Base-by-base conservation (phyloP, 192 early-diverging fungal genomes). In the Obelidium mucronatum region DNA sequence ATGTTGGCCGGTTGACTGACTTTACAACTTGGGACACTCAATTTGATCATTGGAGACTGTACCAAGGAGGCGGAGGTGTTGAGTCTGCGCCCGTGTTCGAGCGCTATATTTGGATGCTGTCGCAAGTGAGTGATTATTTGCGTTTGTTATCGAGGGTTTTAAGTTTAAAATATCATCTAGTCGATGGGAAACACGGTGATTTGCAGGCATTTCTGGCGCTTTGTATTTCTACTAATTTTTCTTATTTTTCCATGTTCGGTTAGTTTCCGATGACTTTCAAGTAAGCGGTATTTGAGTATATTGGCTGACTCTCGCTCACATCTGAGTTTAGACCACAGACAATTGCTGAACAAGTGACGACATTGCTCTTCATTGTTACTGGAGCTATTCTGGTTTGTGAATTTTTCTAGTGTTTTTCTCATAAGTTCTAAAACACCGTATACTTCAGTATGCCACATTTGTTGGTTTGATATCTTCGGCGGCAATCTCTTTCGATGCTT, bases 191-290 rank as follows among this genome's bases (percentile, higher is more conserved):
- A 64, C 24, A 48, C 44, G 44, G 44, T 48, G 0, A n/a, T n/a
- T n/a, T n/a, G n/a, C n/a, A 48, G 44, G 42, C 0, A 19, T 48
- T 48, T 48, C 19, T 48, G 44, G 44, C n/a, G n/a, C n/a, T 6
- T 48, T 48, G 42, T 48, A 48, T 0, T 48, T 0, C 8, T 0
- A 19, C 8, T 48, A 48, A 48, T n/a, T n/a, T n/a, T n/a, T n/a
- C n/a, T n/a, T 52, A 79, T 60, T 13, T 79, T 79, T 37, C 77
- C 61, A 31, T 24, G 44, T 1, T 74, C 22, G 42, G 17, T 15
- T 11, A 65, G 60, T 64, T 28, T 22, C 26, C 11, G 3, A 34
- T 64, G 33, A 64, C 17, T 64, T 64, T 68, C 44, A 68, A 52
- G 55, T 51, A 22, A 51, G 48, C n/a, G n/a, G n/a, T n/a, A n/a